Percentiles rank a stretch among this genome's conserved stretches.
phyloP scores from a whole-genome alignment of 805 yeast species.

The Pichia kluyveri region DNA sequence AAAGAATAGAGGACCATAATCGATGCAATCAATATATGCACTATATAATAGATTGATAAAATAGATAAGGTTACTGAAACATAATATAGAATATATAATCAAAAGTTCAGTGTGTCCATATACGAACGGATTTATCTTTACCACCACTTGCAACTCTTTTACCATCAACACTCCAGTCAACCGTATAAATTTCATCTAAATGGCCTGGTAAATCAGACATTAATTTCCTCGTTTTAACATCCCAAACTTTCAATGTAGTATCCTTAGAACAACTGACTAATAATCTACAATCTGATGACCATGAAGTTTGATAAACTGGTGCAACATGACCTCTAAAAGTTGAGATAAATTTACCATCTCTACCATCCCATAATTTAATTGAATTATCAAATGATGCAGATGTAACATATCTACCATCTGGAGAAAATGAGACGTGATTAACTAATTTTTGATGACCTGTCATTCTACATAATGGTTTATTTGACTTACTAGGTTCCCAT shows the following conservation, averaged over 20 bases:
- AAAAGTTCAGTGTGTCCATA: constrained; percentile 67
- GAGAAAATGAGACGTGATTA: constrained; percentile 91
- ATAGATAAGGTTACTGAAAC: too few species aligned
- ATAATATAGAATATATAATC: too few species aligned
- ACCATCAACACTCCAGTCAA: constrained; percentile 97
- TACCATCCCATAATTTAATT: constrained; percentile 92
- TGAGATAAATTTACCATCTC: constrained; percentile 80
- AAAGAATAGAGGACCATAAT: too few species aligned
- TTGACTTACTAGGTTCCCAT: constrained; percentile 82
- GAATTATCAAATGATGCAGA: constrained; percentile 95
- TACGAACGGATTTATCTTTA: constrained; percentile 85
- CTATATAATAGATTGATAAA: too few species aligned
- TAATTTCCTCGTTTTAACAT: constrained; percentile 74
- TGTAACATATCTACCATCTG: constrained; percentile 86
- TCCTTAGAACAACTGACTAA: constrained; percentile 92
- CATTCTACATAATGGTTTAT: constrained; percentile 86
- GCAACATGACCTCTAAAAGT: constrained; percentile 97
- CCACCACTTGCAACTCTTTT: constrained; percentile 94
- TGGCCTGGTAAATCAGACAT: constrained; percentile 93
- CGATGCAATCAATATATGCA: too few species aligned
- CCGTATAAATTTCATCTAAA: constrained; percentile 90
- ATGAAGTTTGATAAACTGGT: constrained; percentile 93
- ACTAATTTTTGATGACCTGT: constrained; percentile 97
- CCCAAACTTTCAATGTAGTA: constrained; percentile 96
- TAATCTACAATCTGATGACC: constrained; percentile 92